These are phyloP conservation scores for Penicillium silybi DNA, from an alignment of 495 filamentous ascomycete species.

Conservation along the genomic window DNA sequence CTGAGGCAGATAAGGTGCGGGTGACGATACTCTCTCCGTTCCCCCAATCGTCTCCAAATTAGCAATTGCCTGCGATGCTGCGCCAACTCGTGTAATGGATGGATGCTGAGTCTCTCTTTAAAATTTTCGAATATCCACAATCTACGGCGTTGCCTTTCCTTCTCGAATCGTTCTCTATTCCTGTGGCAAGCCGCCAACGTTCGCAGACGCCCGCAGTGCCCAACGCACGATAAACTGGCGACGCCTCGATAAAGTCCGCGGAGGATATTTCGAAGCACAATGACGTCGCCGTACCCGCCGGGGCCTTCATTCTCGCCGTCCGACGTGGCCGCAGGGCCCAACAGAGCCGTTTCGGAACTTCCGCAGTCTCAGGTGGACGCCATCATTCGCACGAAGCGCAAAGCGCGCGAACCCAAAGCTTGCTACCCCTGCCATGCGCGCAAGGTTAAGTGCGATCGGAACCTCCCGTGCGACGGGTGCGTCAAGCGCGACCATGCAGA, in stretches of 20 bases:
- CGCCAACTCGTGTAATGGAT: constrained; percentile 7
- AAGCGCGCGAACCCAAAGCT: constrained; percentile 50
- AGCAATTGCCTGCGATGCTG: constrained; percentile 11
- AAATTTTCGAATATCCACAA: not conserved
- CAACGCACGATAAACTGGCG: constrained; percentile 5
- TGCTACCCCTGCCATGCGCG: constrained; percentile 72
- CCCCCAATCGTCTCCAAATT: constrained; percentile 8
- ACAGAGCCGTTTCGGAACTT: constrained; percentile 37
- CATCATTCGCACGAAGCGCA: constrained; percentile 48
- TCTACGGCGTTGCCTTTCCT: not conserved
- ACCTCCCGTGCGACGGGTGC: constrained; percentile 68
- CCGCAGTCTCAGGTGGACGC: constrained; percentile 47
- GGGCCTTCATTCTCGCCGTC: constrained; percentile 37
- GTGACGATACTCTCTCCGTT: constrained; percentile 10
- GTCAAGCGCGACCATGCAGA: constrained; percentile 68
- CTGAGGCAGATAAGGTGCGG: not conserved
- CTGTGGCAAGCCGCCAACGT: not conserved
- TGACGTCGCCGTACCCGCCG: constrained; percentile 39
- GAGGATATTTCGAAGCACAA: constrained; percentile 6
- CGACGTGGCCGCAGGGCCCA: constrained; percentile 23
- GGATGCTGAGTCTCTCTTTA: not conserved
- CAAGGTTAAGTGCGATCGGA: constrained; percentile 73
- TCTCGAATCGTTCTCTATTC: not conserved
- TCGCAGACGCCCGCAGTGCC: constrained; percentile 6
- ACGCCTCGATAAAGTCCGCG: not conserved